A percentile compares a stretch with the other conserved stretches of the same genome.
Conservation (phyloP, 2,329 filamentous ascomycete species). For the Aspergillus phoenicis region DNA sequence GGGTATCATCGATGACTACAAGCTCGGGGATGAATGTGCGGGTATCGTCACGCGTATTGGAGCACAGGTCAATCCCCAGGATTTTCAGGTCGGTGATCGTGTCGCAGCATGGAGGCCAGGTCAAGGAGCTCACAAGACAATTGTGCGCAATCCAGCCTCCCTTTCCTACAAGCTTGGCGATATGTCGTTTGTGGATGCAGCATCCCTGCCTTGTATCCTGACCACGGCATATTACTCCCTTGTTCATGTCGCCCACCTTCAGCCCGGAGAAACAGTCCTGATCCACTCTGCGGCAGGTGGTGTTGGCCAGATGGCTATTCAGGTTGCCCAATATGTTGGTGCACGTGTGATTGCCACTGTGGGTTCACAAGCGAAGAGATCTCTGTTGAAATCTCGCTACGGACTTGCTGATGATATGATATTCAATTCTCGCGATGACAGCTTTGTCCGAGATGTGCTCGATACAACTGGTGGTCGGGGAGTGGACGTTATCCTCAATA, state of each 20-base stretch:
- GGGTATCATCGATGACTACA: constrained; percentile 7
- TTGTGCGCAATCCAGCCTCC: constrained; percentile 2
- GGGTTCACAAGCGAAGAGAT: not conserved
- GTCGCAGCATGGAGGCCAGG: not conserved
- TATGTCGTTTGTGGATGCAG: not conserved
- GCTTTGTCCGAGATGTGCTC: not conserved
- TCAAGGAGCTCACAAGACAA: not conserved
- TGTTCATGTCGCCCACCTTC: not conserved
- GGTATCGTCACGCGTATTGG: not conserved
- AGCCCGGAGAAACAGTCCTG: constrained; percentile 4
- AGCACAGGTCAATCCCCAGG: not conserved
- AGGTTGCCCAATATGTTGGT: not conserved
- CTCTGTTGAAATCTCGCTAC: not conserved
- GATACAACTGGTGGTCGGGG: not conserved
- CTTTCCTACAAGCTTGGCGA: not conserved
- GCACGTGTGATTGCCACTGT: not conserved
- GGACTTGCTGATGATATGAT: not conserved
- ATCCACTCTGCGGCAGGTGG: constrained; percentile 7
- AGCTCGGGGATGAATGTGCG: constrained; percentile 3
- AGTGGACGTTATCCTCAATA: constrained; percentile 3
- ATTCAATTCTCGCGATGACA: not conserved
- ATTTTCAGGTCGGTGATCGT: not conserved
- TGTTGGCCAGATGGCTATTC: constrained; percentile 7
- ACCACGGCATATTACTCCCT: constrained; percentile 3
- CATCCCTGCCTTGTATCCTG: not conserved